Percentiles rank a stretch among this genome's conserved stretches.
Conservation (phyloP, 2,329 filamentous ascomycete genomes). For the Talaromyces marneffei region DNA sequence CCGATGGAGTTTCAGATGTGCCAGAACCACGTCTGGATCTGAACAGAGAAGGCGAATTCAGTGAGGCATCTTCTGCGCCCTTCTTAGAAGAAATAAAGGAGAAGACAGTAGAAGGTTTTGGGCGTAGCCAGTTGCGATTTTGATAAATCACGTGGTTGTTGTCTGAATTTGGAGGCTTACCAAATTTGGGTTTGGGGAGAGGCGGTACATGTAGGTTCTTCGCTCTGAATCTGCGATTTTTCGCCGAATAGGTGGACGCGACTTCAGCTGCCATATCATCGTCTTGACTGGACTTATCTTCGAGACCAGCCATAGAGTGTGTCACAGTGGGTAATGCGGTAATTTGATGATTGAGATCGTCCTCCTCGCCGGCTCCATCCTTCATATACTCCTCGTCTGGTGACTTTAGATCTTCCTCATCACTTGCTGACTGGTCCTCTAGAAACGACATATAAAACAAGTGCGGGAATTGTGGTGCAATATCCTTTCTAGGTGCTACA, state of each 20-base stretch:
- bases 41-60: not conserved
- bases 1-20: not conserved
- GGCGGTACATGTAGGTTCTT: conserved; percentile 1
- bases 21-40: not conserved
- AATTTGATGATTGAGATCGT: conserved; percentile 20
- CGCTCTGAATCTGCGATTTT: conserved; percentile 7
- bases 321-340: conserved; percentile 26
- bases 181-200: conserved; percentile 2
- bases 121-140: conserved; percentile 6
- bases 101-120: conserved; percentile 6
- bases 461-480: conserved; percentile 24
- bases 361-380: not conserved
- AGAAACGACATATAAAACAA: conserved; percentile 19
- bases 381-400: conserved; percentile 14
- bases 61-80: not conserved
- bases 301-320: conserved; percentile 1
- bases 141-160: conserved; percentile 6
- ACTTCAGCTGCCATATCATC: conserved; percentile 12
- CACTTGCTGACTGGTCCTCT: conserved; percentile 14
- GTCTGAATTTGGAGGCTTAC: not conserved
- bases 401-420: conserved; percentile 19
- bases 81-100: conserved; percentile 13
- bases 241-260: conserved; percentile 11
- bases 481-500: conserved; percentile 14
- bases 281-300: not conserved